Conservation (phyloP, 345 rosid genomes). For the Hevea brasiliensis region DNA sequence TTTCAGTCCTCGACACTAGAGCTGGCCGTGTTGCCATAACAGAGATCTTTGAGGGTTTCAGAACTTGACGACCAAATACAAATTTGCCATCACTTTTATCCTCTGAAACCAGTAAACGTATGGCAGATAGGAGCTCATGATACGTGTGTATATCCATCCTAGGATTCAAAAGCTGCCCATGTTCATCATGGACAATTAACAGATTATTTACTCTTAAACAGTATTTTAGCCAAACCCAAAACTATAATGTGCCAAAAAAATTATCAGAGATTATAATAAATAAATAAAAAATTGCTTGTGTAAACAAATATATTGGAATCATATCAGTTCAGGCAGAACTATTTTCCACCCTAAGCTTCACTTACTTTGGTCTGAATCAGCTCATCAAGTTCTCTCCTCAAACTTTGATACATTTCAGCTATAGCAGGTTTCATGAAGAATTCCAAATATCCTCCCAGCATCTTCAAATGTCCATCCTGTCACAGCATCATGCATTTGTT, state of each 20-base stretch:
- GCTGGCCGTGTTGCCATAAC: constrained; percentile 36
- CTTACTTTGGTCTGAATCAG: constrained; percentile 76
- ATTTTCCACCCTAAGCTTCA: constrained; percentile 14
- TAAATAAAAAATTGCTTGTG: not conserved
- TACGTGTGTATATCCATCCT: constrained; percentile 52
- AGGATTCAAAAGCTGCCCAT: constrained; percentile 67
- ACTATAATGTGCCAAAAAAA: not conserved
- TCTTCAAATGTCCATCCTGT: constrained; percentile 89
- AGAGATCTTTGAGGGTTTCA: constrained; percentile 31
- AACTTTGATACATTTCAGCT: constrained; percentile 58
- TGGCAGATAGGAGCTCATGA: constrained; percentile 61
- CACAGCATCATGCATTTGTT: not conserved
- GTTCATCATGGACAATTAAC: constrained; percentile 16
- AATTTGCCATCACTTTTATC: constrained; percentile 72
- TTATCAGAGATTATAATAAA: not conserved
- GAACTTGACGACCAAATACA: constrained; percentile 64
- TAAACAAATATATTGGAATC: constrained; percentile 5
- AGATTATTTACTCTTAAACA: constrained; percentile 21
- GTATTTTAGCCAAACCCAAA: not conserved
- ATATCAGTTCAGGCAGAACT: constrained; percentile 11
- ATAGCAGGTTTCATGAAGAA: constrained; percentile 71
- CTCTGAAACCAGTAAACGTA: constrained; percentile 54
- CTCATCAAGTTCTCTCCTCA: constrained; percentile 81
- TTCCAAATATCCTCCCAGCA: constrained; percentile 90
- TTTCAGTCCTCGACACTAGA: constrained; percentile 50